Evolutionary conservation across 2,329 filamentous ascomycete species (phyloP).

Genomic region (Botryosphaeria dothidea): DNA sequence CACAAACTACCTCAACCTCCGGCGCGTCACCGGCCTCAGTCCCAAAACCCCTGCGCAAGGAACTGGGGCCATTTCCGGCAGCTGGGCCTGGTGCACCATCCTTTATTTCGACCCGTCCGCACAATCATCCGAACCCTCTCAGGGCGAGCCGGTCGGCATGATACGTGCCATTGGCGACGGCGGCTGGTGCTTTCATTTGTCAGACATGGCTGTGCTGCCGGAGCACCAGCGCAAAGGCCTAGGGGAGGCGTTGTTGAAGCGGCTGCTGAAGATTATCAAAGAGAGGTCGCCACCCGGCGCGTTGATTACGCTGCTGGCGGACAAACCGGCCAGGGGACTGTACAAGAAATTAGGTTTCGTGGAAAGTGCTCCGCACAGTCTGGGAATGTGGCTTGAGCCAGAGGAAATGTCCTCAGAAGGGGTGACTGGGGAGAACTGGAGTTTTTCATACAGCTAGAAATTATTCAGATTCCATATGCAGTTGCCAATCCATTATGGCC

Average conservation of each 20-base stretch:
- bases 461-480: background rate
- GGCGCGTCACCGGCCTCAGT: constrained; percentile 38
- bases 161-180: constrained; percentile 51
- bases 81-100: constrained; percentile 48
- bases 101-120: constrained; percentile 25
- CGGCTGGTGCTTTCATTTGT: constrained; percentile 52
- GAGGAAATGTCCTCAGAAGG: background rate
- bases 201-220: constrained; percentile 49
- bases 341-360: constrained; percentile 47
- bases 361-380: constrained; percentile 24
- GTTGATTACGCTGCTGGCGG: constrained; percentile 45
- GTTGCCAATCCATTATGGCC: background rate
- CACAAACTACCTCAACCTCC: constrained; percentile 42
- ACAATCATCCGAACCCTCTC: background rate
- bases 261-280: constrained; percentile 40
- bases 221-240: constrained; percentile 48
- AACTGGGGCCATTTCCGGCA: constrained; percentile 35
- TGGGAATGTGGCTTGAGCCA: constrained; percentile 38
- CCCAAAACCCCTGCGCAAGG: constrained; percentile 42
- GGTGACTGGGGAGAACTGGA: background rate
- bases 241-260: constrained; percentile 42
- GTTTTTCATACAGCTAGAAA: background rate
- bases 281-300: constrained; percentile 37
- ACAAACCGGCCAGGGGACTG: constrained; percentile 41
- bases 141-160: constrained; percentile 41